These are phyloP conservation scores for Monosporascus sp. DNA, from an alignment of 2,329 filamentous ascomycete species.

Conservation along the genomic window DNA sequence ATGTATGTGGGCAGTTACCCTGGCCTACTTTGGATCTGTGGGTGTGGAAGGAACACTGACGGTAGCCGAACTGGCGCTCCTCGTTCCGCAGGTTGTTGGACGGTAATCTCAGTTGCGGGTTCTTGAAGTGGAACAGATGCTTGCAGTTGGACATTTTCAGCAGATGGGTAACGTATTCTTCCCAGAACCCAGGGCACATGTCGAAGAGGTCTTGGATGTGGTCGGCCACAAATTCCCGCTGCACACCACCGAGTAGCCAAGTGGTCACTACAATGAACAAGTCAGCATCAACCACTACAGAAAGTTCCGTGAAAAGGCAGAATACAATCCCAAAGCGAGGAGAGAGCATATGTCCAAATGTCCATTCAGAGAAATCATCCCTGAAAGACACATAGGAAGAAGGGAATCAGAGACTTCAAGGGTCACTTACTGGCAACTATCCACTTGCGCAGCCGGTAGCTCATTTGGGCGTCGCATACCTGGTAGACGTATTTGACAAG, in stretches of 20 bases:
- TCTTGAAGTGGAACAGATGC: constrained; percentile 51
- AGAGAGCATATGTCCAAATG: too few relatives aligned
- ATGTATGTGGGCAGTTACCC: constrained; percentile 43
- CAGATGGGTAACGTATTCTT: constrained; percentile 48
- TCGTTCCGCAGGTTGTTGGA: constrained; percentile 51
- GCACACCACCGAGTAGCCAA: constrained; percentile 42
- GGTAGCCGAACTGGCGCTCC: constrained; percentile 54
- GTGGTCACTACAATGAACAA: constrained; percentile 37
- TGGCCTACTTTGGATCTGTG: constrained; percentile 51
- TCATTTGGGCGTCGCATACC: constrained; percentile 43
- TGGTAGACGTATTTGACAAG: constrained; percentile 49
- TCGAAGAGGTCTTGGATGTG: constrained; percentile 40
- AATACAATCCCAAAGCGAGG: too few relatives aligned
- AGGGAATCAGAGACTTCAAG: background rate
- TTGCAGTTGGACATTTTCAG: constrained; percentile 46
- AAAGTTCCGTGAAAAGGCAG: too few relatives aligned
- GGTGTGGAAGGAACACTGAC: constrained; percentile 56
- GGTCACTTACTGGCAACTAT: constrained; percentile 40
- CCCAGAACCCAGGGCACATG: constrained; percentile 39
- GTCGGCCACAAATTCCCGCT: constrained; percentile 22
- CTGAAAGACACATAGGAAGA: background rate
- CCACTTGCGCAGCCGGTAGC: constrained; percentile 52
- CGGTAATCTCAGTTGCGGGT: constrained; percentile 54
- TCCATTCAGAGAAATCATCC: background rate
- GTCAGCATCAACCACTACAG: background rate